phyloP scores from a whole-genome alignment of 2,329 filamentous ascomycete genomes.

The Capronia coronata region DNA sequence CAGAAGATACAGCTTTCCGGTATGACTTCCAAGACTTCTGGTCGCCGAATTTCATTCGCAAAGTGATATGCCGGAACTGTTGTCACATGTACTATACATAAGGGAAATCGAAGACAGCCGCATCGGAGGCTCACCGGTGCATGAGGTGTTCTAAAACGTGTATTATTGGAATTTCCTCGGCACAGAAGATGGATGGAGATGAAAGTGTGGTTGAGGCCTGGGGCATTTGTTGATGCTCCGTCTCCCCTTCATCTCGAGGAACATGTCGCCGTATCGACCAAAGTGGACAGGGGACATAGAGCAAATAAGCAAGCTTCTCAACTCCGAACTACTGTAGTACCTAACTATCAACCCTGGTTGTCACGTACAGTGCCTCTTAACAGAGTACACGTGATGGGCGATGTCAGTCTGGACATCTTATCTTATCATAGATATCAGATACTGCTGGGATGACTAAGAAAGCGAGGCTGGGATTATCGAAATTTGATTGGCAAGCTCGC shows the following conservation, averaged over 20 bases:
- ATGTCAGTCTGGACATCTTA: no score
- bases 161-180: background rate
- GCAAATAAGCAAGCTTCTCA: conserved; percentile 5
- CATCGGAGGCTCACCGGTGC: background rate
- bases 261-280: background rate
- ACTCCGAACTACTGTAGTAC: background rate
- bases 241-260: background rate
- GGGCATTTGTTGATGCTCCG: background rate
- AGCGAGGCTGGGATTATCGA: background rate
- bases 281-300: background rate
- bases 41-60: background rate
- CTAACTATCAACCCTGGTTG: no score
- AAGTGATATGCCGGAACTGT: background rate
- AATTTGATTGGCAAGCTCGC: background rate
- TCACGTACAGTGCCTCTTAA: no score
- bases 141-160: background rate
- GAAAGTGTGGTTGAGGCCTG: background rate
- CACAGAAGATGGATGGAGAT: background rate
- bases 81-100: conserved; percentile 2
- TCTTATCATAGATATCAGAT: no score
- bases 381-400: no score
- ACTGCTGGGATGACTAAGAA: background rate
- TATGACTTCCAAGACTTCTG: background rate
- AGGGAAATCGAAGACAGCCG: background rate
- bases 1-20: background rate